These are phyloP conservation scores for Colletotrichum zoysiae DNA, from an alignment of 2,329 filamentous ascomycete genomes.

Conservation along the genomic window DNA sequence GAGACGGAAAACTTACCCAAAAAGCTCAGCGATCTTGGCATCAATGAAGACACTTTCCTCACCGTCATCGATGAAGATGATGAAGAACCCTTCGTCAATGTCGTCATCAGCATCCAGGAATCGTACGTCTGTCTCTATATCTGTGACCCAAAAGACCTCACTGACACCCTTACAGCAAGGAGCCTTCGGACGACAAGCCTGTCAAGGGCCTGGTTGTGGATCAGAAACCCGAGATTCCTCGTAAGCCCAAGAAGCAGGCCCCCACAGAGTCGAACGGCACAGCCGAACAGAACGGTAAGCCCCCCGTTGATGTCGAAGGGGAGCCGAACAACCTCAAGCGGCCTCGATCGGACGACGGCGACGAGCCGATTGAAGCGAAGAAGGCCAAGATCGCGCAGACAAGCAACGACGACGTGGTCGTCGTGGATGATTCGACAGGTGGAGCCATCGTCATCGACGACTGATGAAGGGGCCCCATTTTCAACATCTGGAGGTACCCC, in stretches of 20 bases:
- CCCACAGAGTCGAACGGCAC: conserved; percentile 55
- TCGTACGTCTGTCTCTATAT: conserved; percentile 58
- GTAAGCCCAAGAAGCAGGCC: conserved; percentile 62
- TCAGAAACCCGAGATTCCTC: conserved; percentile 63
- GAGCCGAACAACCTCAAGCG: conserved; percentile 60
- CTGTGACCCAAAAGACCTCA: conserved; percentile 7
- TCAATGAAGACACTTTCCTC: conserved; percentile 80
- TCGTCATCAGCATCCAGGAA: conserved; percentile 78
- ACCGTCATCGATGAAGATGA: conserved; percentile 89
- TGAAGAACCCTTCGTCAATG: conserved; percentile 79
- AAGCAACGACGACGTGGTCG: conserved; percentile 58
- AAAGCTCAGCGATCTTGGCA: conserved; percentile 82
- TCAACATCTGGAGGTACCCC: conserved; percentile 21
- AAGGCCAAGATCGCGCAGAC: conserved; percentile 59
- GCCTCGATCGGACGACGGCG: conserved; percentile 56
- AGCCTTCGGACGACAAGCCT: conserved; percentile 62
- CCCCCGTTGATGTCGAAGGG: conserved; percentile 51
- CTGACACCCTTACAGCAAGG: conserved; percentile 55
- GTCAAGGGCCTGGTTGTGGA: conserved; percentile 62
- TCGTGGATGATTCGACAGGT: conserved; percentile 52
- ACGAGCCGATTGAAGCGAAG: conserved; percentile 56
- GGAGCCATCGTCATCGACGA: conserved; percentile 77
- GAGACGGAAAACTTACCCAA: conserved; percentile 87
- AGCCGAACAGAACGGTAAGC: conserved; percentile 57
- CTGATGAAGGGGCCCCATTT: conserved; percentile 49